Conservation (phyloP, 768 basidiomycete genomes). For the Rhodotorula graminis region DNA sequence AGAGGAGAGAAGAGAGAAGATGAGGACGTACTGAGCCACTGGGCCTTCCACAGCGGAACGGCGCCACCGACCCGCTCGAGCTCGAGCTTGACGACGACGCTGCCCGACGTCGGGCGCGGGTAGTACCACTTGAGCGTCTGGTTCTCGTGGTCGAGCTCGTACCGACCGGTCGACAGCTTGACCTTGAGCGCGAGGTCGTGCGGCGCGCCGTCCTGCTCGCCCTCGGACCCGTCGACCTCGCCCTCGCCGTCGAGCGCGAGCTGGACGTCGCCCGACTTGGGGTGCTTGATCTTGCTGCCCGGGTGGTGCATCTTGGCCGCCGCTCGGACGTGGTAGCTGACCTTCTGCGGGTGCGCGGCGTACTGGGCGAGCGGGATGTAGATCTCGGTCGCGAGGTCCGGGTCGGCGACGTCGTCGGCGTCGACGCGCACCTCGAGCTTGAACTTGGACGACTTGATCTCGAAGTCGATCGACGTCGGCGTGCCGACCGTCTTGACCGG, state of each 20-base stretch:
- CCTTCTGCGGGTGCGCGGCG: conserved; percentile 50
- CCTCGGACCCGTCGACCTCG: not conserved
- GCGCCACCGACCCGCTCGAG: conserved; percentile 52
- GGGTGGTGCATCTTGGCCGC: conserved; percentile 2
- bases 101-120: conserved; percentile 45
- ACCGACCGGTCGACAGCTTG: conserved; percentile 52
- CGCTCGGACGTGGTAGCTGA: conserved; percentile 23
- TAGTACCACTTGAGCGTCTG: conserved; percentile 58
- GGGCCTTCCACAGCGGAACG: conserved; percentile 42
- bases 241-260: not conserved
- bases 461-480: conserved; percentile 65
- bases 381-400: conserved; percentile 70
- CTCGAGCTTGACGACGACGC: conserved; percentile 49
- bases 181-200: conserved; percentile 41
- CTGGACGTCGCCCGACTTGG: conserved; percentile 15
- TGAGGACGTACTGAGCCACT: conserved; percentile 28
- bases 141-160: conserved; percentile 49
- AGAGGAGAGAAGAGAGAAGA: not conserved
- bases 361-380: conserved; percentile 88
- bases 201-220: conserved; percentile 15
- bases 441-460: conserved; percentile 66
- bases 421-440: conserved; percentile 63
- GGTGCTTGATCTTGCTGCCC: conserved; percentile 3
- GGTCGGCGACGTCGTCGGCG: conserved; percentile 54
- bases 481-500: conserved; percentile 69